Percentiles rank a stretch among this genome's conserved stretches.
Evolutionary conservation across 768 basidiomycete genomes (phyloP).

Genomic region (Mycena latifolia): DNA sequence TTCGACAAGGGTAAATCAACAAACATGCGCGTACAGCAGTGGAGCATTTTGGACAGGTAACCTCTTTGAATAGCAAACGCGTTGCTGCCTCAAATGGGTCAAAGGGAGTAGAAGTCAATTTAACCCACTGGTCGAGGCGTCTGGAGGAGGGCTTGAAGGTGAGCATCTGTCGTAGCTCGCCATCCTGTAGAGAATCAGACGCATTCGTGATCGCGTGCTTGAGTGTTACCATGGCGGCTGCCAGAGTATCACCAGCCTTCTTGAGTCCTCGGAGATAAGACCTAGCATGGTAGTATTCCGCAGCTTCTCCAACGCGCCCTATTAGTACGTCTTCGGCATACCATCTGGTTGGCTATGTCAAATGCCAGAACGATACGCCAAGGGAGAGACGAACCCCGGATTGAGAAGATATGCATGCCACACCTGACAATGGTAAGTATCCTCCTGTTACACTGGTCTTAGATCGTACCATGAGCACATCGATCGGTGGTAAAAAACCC

Average conservation of each 20-base stretch:
- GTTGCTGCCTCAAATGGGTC: conserved; percentile 34
- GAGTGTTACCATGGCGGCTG: too few relatives aligned
- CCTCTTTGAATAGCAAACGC: conserved; percentile 27
- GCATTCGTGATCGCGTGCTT: too few relatives aligned
- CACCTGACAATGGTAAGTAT: too few relatives aligned
- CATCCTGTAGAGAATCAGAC: conserved; percentile 1
- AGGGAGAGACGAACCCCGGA: conserved; percentile 29
- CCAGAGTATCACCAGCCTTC: too few relatives aligned
- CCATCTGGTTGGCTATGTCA: conserved; percentile 38
- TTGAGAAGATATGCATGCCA: conserved; percentile 54
- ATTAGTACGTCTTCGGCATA: conserved; percentile 52
- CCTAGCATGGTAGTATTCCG: too few relatives aligned
- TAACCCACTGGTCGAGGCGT: conserved; percentile 35
- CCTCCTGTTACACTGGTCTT: too few relatives aligned
- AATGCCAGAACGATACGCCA: neutral
- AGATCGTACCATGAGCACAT: conserved; percentile 31
- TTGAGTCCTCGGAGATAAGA: conserved; percentile 35
- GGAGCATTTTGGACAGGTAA: conserved; percentile 47
- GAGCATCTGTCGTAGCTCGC: conserved; percentile 11
- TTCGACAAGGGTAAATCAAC: conserved; percentile 14
- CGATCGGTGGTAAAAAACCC: conserved; percentile 24
- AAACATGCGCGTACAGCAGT: conserved; percentile 41
- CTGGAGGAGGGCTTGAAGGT: conserved; percentile 18
- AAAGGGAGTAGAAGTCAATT: conserved; percentile 35
- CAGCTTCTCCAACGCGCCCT: too few relatives aligned